Evolutionary conservation across 768 basidiomycete genomes (phyloP).

Genomic region (Chalciporus pseudorubinellus): DNA sequence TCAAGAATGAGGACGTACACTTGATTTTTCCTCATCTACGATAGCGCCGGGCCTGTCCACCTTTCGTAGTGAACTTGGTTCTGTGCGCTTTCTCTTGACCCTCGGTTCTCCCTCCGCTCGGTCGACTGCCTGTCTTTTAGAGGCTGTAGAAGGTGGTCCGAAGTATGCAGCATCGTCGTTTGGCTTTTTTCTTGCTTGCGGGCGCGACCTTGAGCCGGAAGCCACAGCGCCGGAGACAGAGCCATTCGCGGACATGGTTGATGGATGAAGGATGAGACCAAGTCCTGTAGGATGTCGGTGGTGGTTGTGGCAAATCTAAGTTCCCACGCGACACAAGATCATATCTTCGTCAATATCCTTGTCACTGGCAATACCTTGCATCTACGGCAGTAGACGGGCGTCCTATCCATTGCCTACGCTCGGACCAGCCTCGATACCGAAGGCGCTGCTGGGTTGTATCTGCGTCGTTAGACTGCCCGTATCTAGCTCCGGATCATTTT

Average conservation of each 20-base stretch:
- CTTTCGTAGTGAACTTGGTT: conserved; percentile 34
- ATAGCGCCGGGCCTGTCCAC: conserved; percentile 41
- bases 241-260: conserved; percentile 27
- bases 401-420: background rate
- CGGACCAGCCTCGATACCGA: background rate
- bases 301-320: background rate
- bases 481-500: background rate
- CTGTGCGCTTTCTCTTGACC: conserved; percentile 69
- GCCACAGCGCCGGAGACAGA: conserved; percentile 19
- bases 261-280: background rate
- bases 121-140: conserved; percentile 66
- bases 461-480: conserved; percentile 1
- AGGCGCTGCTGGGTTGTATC: conserved; percentile 1
- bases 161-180: conserved; percentile 73
- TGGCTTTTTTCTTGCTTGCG: conserved; percentile 59
- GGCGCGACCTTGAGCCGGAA: conserved; percentile 56
- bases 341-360: too few relatives aligned
- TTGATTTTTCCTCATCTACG: conserved; percentile 30
- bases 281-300: background rate
- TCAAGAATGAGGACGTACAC: conserved; percentile 24
- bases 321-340: too few relatives aligned
- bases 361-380: too few relatives aligned
- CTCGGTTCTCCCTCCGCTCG: conserved; percentile 73
- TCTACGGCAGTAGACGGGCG: too few relatives aligned
- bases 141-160: conserved; percentile 51